Conservation (phyloP, 2,329 filamentous ascomycete genomes). For the Beauveria pseudobassiana region DNA sequence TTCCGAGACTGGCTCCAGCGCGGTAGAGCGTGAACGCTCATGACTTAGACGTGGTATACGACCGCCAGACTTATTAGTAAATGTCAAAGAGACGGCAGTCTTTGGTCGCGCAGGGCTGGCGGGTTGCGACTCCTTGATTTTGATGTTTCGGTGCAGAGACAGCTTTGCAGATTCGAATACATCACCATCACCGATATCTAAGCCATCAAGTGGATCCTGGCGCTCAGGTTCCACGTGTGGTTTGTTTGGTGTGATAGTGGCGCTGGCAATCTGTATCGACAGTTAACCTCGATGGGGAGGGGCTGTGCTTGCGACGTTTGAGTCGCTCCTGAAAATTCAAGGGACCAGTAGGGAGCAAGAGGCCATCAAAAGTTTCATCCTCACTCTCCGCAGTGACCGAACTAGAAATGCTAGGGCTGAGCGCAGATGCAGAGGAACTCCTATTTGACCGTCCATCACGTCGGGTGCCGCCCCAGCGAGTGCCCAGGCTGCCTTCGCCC, state of each 20-base stretch:
- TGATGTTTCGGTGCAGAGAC: conserved; percentile 85
- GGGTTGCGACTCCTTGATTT: conserved; percentile 66
- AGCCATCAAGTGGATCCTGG: conserved; percentile 78
- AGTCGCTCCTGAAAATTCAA: conserved; percentile 77
- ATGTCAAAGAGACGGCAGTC: conserved; percentile 79
- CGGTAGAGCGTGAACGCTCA: conserved; percentile 60
- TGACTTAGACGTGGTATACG: conserved; percentile 73
- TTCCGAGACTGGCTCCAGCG: conserved; percentile 89
- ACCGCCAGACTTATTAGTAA: conserved; percentile 70
- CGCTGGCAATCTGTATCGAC: conserved; percentile 23
- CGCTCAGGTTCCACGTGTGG: conserved; percentile 36
- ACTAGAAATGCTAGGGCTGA: conserved; percentile 89
- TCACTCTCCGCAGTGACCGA: conserved; percentile 89
- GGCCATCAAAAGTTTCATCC: conserved; percentile 84
- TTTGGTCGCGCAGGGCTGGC: conserved; percentile 64
- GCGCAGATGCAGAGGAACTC: conserved; percentile 78
- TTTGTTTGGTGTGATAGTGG: conserved; percentile 20
- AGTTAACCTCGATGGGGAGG: conserved; percentile 43
- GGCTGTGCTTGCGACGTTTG: conserved; percentile 59
- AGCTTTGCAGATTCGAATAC: conserved; percentile 74
- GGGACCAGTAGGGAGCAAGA: conserved; percentile 75
- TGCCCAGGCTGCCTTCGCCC: conserved; percentile 88
- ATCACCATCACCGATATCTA: conserved; percentile 80
- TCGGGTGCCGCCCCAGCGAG: conserved; percentile 78
- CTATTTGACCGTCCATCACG: conserved; percentile 72